Conservation (phyloP, 257 asterid genomes). For the Solanum microdontum region DNA sequence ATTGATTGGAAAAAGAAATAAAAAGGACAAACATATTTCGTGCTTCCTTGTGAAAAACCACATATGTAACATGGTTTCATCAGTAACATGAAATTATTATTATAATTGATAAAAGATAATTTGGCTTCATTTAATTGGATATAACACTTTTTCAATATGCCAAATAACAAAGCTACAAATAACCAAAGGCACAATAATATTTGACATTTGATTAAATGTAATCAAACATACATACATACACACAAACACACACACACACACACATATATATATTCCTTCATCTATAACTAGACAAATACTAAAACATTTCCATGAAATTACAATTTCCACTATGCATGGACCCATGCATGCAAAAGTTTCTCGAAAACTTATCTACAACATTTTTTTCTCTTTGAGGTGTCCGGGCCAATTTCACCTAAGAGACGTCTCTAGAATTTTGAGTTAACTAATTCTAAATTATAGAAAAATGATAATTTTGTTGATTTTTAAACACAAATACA, state of each 20-base stretch:
- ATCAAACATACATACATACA: not conserved
- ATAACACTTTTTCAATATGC: not conserved
- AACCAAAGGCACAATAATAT: not conserved
- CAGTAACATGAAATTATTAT: not conserved
- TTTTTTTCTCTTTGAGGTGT: not conserved
- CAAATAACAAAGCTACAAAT: not conserved
- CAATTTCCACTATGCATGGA: not conserved
- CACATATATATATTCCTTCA: not conserved
- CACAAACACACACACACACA: no score
- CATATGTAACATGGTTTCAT: not conserved
- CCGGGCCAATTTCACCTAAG: not conserved
- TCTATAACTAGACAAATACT: slow-evolving; percentile 17
- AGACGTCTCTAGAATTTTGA: not conserved
- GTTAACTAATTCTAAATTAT: not conserved
- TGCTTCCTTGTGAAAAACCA: not conserved
- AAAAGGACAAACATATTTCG: not conserved
- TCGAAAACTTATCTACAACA: slow-evolving; percentile 1
- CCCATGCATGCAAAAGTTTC: not conserved
- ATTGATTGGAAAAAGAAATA: not conserved
- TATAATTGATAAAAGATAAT: not conserved
- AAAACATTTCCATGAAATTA: not conserved
- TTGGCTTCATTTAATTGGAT: not conserved
- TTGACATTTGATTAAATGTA: not conserved
- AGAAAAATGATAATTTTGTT: not conserved
- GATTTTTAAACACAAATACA: not conserved